Base-by-base conservation (phyloP, 108 stramenopile species). In the Cylindrotheca fusiformis region DNA sequence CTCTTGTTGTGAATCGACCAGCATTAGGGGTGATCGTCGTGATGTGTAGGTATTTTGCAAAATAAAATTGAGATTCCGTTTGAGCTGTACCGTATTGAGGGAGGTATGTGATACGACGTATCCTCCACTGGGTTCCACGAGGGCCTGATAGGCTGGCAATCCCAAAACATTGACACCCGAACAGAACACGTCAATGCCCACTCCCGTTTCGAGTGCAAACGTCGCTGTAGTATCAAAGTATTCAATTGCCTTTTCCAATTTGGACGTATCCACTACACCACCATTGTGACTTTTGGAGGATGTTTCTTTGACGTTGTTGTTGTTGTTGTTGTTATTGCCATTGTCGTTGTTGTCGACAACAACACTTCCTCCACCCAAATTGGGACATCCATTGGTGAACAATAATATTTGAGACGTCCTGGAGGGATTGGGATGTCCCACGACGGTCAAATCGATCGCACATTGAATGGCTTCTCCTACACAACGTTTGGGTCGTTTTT, bases 311-410 rank as follows among this genome's bases (percentile, higher is more conserved):
- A 28, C 8, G 20, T 48, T 28, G 19, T 61, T 61, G 1, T 12
- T 3, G 54, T 20, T 44, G 14, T 12, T 44, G 44, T 44, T 14
- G 8, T 44, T 14, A 8, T 8, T 29, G 19, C 22, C 50, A 3
- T 23, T 29, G 27, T 55, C 27, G 26, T 14, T 48, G 19, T 48
- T 12, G 18, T 10, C 33, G 25, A 22, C 4, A 5, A 80, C 74
- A 1, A 80, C 73, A 51, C 52, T 78, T 0, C 77, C 83, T 55
- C 59, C 69, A n/a, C 83, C 83, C 18, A 63, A 26, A 53, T 84
- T 84, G 50, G 77, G 72, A 50, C 77, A 80, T 12, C 83, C 83
- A 55, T 84, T 81, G 22, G 83, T 84, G 69, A 80, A 84, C 21
- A 84, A 36, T 1, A 84, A n/a, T 28, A 84, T 60, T n/a, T 73